Base-by-base conservation (phyloP, 305 asterid genomes). In the Fraxinus nigra region DNA sequence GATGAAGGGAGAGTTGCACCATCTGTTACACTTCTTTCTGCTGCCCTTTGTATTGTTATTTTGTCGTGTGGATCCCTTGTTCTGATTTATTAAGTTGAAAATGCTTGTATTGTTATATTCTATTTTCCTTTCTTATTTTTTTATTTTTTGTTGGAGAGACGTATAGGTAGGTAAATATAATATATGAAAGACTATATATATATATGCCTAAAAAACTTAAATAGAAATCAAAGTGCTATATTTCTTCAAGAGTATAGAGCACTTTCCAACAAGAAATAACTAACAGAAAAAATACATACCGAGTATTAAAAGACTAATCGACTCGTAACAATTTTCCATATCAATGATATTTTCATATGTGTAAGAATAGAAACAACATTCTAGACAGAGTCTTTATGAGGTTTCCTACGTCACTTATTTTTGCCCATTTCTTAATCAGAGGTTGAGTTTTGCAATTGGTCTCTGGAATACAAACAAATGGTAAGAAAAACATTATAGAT, bases 1-100 rank as follows among this genome's bases (percentile, higher is more conserved):
- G 97, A 91, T 56, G 85, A 86, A 24, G 97, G 94, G 0, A 38
- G 93, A 0, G 84, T 93, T 72, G 85, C 95, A 5, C 46, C 79
- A 0, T 84, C 63, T 9, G 86, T 87, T n/a, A 32, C 88, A 32
- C 30, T 88, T 33, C 7, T 85, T 73, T 88, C 97, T 10, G 61
- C 63, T 72, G 34, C 79, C 0, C 51, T 91, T 77, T 80, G 89
- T 6, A 10, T 83, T 9, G 5, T 76, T 6, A n/a, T 88, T 7
- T 28, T 87, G 85, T 74, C 56, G 22, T 28, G 74, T 18, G 90
- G 80, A 69, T 54, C 61, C 30, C 35, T 75, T 48, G 22, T 32
- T 9, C 11, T 26, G 18, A n/a, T 82, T 54, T 87, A 63, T 37
- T 80, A 51, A 78, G 22, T 38, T 24, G 67, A 32, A 32, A 33